Percentiles rank a stretch among this genome's conserved stretches.
phyloP scores from a whole-genome alignment of 352 stramenopile species.

The Globisporangium cystogenes region DNA sequence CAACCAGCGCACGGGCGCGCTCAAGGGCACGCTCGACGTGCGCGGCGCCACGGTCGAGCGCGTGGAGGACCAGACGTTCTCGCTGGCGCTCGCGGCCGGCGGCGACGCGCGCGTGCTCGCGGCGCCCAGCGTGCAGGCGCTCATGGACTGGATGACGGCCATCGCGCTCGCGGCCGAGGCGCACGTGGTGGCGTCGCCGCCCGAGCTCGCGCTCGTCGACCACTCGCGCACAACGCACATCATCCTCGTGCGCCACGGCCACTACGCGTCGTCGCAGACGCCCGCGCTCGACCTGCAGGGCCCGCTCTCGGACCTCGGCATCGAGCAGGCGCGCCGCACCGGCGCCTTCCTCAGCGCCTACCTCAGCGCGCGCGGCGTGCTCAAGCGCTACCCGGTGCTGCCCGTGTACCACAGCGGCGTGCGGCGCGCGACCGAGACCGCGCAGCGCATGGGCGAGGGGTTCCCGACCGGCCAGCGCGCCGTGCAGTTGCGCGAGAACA shows the following conservation, averaged over 20 bases:
- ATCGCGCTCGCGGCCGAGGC: conserved; percentile 45
- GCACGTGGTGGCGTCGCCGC: conserved; percentile 28
- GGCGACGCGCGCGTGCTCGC: conserved; percentile 30
- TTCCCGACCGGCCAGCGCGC: conserved; percentile 25
- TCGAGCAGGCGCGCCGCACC: conserved; percentile 38
- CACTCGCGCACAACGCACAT: conserved; percentile 66
- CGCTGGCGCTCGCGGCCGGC: conserved; percentile 19
- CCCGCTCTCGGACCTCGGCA: conserved; percentile 47
- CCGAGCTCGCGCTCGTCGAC: conserved; percentile 48
- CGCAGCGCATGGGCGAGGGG: conserved; percentile 28
- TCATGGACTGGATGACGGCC: conserved; percentile 76
- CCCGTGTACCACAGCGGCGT: conserved; percentile 58
- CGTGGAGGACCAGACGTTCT: conserved; percentile 33
- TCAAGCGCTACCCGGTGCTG: conserved; percentile 55
- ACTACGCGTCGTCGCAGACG: conserved; percentile 48
- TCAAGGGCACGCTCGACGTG: conserved; percentile 61
- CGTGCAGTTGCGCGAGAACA: conserved; percentile 54
- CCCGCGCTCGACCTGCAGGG: conserved; percentile 45
- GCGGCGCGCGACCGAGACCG: conserved; percentile 44
- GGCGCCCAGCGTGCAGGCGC: conserved; percentile 40
- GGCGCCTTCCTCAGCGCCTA: conserved; percentile 51
- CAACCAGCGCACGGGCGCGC: conserved; percentile 36
- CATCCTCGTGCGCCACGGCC: conserved; percentile 60
- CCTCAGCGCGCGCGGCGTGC: conserved; percentile 31
- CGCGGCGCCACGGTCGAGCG: conserved; percentile 40